Percentiles rank a stretch among this genome's conserved stretches.
Conservation (phyloP, 2,329 filamentous ascomycete species). For the Seiridium unicorne region DNA sequence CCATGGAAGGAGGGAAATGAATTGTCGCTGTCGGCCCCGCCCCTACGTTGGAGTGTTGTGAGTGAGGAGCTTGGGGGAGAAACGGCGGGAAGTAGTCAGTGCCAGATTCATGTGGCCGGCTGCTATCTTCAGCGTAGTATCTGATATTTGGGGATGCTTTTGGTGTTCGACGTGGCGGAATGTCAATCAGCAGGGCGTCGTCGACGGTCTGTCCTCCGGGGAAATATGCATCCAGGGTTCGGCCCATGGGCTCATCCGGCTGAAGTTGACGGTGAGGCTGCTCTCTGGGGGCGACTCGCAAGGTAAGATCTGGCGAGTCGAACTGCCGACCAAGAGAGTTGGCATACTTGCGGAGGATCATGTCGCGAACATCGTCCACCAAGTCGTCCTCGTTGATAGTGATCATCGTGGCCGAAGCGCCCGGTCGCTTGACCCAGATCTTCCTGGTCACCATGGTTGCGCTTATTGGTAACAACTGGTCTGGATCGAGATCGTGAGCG, state of each 20-base stretch:
- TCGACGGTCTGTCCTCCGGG: conserved; percentile 84
- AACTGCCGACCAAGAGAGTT: conserved; percentile 88
- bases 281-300: conserved; percentile 76
- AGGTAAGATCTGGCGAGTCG: conserved; percentile 83
- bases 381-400: conserved; percentile 83
- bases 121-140: conserved; percentile 22
- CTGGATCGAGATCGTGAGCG: conserved; percentile 34
- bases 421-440: conserved; percentile 90
- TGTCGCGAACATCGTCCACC: conserved; percentile 91
- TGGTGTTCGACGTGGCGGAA: conserved; percentile 73
- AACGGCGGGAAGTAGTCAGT: conserved; percentile 33
- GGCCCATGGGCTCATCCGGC: conserved; percentile 81
- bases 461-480: conserved; percentile 37
- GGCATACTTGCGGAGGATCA: conserved; percentile 88
- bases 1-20: conserved; percentile 64
- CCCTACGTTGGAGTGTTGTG: conserved; percentile 16
- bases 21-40: conserved; percentile 22
- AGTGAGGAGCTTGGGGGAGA: conserved; percentile 16
- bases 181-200: conserved; percentile 88
- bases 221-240: conserved; percentile 78
- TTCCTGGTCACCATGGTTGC: conserved; percentile 67
- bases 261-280: conserved; percentile 63
- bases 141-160: conserved; percentile 66
- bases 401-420: conserved; percentile 83
- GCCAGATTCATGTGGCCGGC: conserved; percentile 31